Conservation (phyloP, 2,329 filamentous ascomycete genomes). For the Tolypocladium ophioglossoides region DNA sequence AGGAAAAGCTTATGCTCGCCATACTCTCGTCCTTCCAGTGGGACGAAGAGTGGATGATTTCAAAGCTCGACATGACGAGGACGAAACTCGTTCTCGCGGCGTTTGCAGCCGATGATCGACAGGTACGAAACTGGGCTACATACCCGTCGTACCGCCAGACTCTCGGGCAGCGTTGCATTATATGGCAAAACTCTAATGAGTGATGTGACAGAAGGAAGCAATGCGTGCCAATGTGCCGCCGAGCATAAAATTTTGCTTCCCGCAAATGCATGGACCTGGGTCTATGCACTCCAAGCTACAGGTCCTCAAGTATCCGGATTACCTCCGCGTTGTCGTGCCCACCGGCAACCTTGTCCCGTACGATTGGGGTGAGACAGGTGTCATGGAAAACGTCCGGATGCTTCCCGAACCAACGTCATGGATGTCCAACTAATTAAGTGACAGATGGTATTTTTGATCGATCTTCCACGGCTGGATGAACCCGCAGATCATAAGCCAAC, state of each 20-base stretch:
- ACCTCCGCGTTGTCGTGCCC: conserved; percentile 73
- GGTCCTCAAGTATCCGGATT: conserved; percentile 65
- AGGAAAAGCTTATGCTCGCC: conserved; percentile 58
- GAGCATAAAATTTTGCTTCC: conserved; percentile 67
- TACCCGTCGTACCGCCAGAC: not conserved
- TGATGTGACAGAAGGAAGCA: conserved; percentile 25
- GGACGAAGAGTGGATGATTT: conserved; percentile 70
- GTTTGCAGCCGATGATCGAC: conserved; percentile 39
- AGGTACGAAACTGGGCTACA: conserved; percentile 30
- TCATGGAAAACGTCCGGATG: conserved; percentile 68
- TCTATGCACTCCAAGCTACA: conserved; percentile 94
- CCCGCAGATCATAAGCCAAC: conserved; percentile 20
- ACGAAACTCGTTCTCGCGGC: conserved; percentile 55
- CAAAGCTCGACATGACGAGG: conserved; percentile 50
- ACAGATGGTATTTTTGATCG: conserved; percentile 79
- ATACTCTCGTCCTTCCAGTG: conserved; percentile 82
- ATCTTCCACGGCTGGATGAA: conserved; percentile 57
- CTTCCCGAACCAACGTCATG: not conserved
- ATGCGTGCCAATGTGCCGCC: conserved; percentile 38
- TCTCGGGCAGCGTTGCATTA: not conserved
- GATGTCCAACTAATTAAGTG: not conserved
- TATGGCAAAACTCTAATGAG: conserved; percentile 7
- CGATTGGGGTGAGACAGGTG: conserved; percentile 80
- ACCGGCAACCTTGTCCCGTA: conserved; percentile 77
- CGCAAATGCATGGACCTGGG: conserved; percentile 61